Evolutionary conservation across 768 basidiomycete genomes (phyloP), one percentile per base, ranked within the genome.

Genomic region (Exsudoporus frostii): DNA sequence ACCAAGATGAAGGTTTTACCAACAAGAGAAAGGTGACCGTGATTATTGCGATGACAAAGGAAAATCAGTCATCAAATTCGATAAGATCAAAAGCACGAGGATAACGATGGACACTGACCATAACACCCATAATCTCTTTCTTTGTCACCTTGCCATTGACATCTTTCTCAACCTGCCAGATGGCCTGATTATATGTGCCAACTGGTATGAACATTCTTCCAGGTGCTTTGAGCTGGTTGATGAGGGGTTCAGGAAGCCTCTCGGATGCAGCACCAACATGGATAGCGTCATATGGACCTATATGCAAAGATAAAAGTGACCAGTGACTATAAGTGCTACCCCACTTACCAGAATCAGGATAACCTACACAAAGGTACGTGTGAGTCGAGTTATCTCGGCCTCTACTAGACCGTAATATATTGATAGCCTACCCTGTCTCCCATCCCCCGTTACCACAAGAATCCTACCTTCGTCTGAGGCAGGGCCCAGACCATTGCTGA

Each of bases 251-350:
- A 0, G 95, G 94, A 14, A 93, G 71, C 0, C 64, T 76, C 0
- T 90, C 87, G 0, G 95, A 85, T 0, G 96, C 95, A 0, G 96
- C 96, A 4, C 96, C 96, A 34, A 98, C 95, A 60, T 98, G 95
- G 45, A 98, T 97, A 0, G 83, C 86, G 55, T 92, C 81, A 64
- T 85, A 92, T 0, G 88, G 88, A 4, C 77, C 85, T 82, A 54
- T 22, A 17, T 27, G 50, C n/a, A 15, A n/a, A 9, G 30, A 24
- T 48, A 22, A 29, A 22, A 45, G 24, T 17, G 7, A 41, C 1
- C 7, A 25, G 30, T 20, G 15, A 9, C 34, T 8, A 4, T 5
- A 19, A 25, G 19, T 27, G 22, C 13, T 15, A 13, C 8, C 30
- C 13, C 14, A 54, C 73, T 50, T 29, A 73, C 77, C 75, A 20